These are phyloP conservation scores for Cyclospora cayetanensis DNA, from an alignment of 169 alveolate species.

Conservation along the genomic window DNA sequence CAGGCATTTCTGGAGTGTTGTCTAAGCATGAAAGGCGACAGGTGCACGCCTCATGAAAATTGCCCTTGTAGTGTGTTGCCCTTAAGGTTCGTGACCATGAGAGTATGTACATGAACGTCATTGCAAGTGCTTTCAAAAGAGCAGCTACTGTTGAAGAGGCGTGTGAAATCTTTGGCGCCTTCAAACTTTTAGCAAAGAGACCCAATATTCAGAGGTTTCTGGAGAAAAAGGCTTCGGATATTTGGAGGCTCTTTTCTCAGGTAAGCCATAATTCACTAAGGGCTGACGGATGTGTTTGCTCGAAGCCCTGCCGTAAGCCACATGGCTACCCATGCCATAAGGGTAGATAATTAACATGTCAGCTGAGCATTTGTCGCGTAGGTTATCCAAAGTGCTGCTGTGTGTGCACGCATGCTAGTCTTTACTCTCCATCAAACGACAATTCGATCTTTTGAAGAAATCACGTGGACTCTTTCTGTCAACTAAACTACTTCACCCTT, in stretches of 20 bases:
- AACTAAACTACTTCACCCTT: constrained; percentile 49
- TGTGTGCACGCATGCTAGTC: neutral
- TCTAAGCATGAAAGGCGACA: neutral
- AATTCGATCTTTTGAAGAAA: constrained; percentile 24
- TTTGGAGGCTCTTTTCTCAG: constrained; percentile 81
- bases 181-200: constrained; percentile 89
- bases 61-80: too few relatives aligned
- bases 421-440: constrained; percentile 35
- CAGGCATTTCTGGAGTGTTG: too few relatives aligned
- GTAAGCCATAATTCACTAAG: constrained; percentile 40
- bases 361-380: too few relatives aligned
- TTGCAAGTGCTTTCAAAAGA: constrained; percentile 86
- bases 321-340: too few relatives aligned
- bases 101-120: constrained; percentile 84
- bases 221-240: constrained; percentile 89
- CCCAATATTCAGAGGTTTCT: constrained; percentile 88
- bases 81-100: constrained; percentile 86
- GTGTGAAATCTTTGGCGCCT: constrained; percentile 86
- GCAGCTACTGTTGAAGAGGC: constrained; percentile 87
- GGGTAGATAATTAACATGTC: too few relatives aligned
- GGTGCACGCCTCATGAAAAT: neutral
- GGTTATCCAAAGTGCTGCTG: too few relatives aligned
- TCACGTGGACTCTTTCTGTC: constrained; percentile 37
- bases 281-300: neutral
- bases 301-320: too few relatives aligned